Base-by-base conservation (phyloP, 2,329 filamentous ascomycete genomes). In the Emergomyces orientalis region DNA sequence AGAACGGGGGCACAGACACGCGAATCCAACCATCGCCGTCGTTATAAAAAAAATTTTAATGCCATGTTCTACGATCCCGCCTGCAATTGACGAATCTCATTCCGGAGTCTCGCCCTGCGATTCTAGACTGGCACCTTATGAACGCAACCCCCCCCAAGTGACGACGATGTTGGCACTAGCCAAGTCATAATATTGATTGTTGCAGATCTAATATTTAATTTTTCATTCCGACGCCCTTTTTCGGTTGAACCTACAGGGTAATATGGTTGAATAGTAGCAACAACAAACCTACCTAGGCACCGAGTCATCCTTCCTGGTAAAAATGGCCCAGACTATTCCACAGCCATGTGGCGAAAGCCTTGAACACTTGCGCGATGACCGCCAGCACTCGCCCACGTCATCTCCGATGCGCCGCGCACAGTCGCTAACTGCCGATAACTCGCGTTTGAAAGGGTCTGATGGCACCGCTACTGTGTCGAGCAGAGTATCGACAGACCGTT, bases 301-400 rank as follows among this genome's bases (percentile, higher is more conserved):
- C 56, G 22, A 45, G 17, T 30, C 39, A 1, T 30, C 17, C n/a
- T 59, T 13, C 39, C 39, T 0, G 19, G 14, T 34, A 32, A 11
- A 32, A 27, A 61, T 61, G 60, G 51, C 60, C 60, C 51, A 61
- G 60, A 30, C 51, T 22, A 32, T 22, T 41, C 49, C 45, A 37
- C 54, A 54, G 47, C 37, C 34, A 25, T 45, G 59, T 45, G 49
- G 47, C 49, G 60, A 45, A 34, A 41, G 22, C 22, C 51, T 6
- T 45, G 39, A 56, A 17, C 56, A 6, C 13, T 65, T 71, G 47
- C 75, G 74, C 67, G 78, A 76, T 69, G 76, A 76, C 65, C 75
- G 77, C 43, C 75, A 73, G 60, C 78, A 78, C 65, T 77, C 76
- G 27, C 72, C 74, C 14, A 72, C 75, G 3, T 67, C 72, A 47